Conservation (phyloP, 345 rosid genomes). For the Dipteronia sinensis region DNA sequence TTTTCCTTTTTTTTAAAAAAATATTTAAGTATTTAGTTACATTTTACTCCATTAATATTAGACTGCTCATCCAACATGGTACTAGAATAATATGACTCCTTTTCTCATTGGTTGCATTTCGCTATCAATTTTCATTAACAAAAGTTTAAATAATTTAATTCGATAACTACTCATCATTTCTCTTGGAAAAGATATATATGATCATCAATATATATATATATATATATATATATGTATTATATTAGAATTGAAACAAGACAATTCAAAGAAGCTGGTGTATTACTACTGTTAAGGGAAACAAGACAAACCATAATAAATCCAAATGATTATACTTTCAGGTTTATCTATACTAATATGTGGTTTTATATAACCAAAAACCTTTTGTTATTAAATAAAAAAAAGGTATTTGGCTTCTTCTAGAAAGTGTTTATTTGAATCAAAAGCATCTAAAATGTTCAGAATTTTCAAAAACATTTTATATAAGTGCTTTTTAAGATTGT, state of each 20-base stretch:
- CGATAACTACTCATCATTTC: constrained; percentile 21
- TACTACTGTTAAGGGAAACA: constrained; percentile 20
- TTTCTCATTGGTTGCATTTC: constrained; percentile 28
- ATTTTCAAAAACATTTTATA: neutral
- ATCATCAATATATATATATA: neutral
- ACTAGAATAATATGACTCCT: constrained; percentile 17
- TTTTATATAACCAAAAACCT: too few species aligned
- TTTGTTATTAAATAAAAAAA: neutral
- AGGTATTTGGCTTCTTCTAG: neutral
- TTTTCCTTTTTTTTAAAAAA: neutral
- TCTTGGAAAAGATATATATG: neutral
- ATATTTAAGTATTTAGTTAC: neutral
- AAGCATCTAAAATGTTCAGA: constrained; percentile 31
- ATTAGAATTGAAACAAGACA: neutral
- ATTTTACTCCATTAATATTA: constrained; percentile 20
- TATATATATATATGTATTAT: neutral
- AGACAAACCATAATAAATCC: constrained; percentile 16
- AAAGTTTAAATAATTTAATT: neutral
- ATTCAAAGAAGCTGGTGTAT: constrained; percentile 1
- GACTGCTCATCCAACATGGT: constrained; percentile 34
- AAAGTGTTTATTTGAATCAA: constrained; percentile 31
- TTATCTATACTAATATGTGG: too few species aligned
- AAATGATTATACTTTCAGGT: too few species aligned
- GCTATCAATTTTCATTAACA: constrained; percentile 20
- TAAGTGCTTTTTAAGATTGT: neutral